phyloP scores from a whole-genome alignment of 495 filamentous ascomycete species.

The Tetracladium setigerum region DNA sequence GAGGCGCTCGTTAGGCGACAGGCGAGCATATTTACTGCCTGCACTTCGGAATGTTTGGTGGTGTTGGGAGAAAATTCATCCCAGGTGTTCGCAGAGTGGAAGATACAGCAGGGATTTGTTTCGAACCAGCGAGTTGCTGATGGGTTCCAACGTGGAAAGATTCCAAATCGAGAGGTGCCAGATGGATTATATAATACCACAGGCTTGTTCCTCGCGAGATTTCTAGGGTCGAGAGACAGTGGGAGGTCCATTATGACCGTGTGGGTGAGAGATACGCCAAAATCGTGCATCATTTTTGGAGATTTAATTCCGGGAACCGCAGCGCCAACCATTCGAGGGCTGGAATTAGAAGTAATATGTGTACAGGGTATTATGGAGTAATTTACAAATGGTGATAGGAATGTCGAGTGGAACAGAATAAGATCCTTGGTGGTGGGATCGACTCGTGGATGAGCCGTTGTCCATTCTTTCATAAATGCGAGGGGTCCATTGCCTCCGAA shows the following conservation, averaged over 20 bases:
- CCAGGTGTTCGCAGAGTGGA: constrained; percentile 64
- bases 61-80: constrained; percentile 24
- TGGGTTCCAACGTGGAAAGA: constrained; percentile 53
- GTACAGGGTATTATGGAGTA: constrained; percentile 49
- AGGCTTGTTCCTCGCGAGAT: constrained; percentile 41
- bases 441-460: constrained; percentile 58
- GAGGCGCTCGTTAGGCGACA: constrained; percentile 55
- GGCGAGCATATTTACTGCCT: constrained; percentile 48
- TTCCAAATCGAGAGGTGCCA: constrained; percentile 48
- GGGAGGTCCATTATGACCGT: constrained; percentile 62
- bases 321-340: constrained; percentile 30
- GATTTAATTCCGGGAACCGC: constrained; percentile 46
- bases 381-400: constrained; percentile 53
- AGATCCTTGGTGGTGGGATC: constrained; percentile 53
- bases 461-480: constrained; percentile 57
- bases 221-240: constrained; percentile 51
- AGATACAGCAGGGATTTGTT: constrained; percentile 55
- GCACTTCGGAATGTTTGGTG: constrained; percentile 7
- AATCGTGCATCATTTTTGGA: constrained; percentile 67
- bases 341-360: constrained; percentile 3
- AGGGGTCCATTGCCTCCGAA: constrained; percentile 46
- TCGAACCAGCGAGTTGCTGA: constrained; percentile 52
- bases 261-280: constrained; percentile 50
- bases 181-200: constrained; percentile 46
- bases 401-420: constrained; percentile 54